Evolutionary conservation across 176 grass and related monocot genomes (phyloP).

Genomic region (Avena sativa): DNA sequence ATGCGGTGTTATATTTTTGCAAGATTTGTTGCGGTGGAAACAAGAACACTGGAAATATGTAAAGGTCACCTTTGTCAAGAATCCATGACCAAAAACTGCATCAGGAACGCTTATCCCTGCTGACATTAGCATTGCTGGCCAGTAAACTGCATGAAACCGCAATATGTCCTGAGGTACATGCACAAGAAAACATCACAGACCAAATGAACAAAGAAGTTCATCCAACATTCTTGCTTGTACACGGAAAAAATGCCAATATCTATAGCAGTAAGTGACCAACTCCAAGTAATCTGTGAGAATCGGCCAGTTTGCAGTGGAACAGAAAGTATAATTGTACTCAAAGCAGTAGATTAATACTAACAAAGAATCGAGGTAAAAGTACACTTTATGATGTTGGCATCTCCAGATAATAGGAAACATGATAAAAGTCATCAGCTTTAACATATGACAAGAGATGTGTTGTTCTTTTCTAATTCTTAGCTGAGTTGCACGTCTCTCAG

Average conservation of each 20-base stretch:
- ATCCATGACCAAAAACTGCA: conserved; percentile 94
- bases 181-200: conserved; percentile 44
- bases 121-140: conserved; percentile 96
- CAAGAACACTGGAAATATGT: conserved; percentile 32
- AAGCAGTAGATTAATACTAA: conserved; percentile 24
- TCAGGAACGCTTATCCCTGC: conserved; percentile 83
- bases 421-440: conserved; percentile 12
- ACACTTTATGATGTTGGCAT: conserved; percentile 11
- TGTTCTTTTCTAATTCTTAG: conserved; percentile 3
- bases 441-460: background rate
- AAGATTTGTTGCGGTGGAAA: background rate
- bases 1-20: background rate
- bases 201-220: conserved; percentile 13
- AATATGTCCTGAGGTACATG: conserved; percentile 80
- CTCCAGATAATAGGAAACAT: background rate
- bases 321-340: background rate
- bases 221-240: conserved; percentile 25
- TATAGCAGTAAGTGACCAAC: conserved; percentile 14
- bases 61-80: conserved; percentile 86
- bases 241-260: background rate
- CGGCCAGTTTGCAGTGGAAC: background rate
- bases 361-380: background rate
- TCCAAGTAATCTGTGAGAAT: conserved; percentile 15
- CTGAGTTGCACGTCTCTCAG: background rate
- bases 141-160: conserved; percentile 96